Percentiles rank a stretch among this genome's conserved stretches.
Conservation (phyloP, 148 eudicot genomes). For the Spergularia marina region DNA sequence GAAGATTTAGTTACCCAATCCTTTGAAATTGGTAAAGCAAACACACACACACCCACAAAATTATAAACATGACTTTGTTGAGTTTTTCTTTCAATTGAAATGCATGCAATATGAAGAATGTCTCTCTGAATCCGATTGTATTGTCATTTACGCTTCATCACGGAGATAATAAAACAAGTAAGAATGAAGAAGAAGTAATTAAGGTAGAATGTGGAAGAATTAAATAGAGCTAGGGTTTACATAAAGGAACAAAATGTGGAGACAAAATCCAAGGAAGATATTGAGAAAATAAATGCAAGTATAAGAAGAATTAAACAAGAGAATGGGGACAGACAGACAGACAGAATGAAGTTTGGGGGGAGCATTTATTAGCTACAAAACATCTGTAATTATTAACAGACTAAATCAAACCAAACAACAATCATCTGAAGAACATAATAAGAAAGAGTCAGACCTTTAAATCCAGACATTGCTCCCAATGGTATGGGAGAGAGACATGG, state of each 20-base stretch:
- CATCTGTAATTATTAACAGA: not conserved
- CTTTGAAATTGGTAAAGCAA: too few species aligned
- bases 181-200: not conserved
- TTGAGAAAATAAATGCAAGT: conserved; percentile 18
- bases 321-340: not conserved
- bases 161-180: not conserved
- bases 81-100: not conserved
- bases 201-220: not conserved
- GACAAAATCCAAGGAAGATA: not conserved
- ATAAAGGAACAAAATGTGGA: not conserved
- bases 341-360: not conserved
- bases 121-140: too few species aligned
- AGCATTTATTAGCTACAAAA: conserved; percentile 16
- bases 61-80: too few species aligned
- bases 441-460: conserved; percentile 48
- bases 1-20: too few species aligned
- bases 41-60: too few species aligned
- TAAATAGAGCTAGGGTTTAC: not conserved
- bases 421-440: not conserved
- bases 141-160: too few species aligned
- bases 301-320: not conserved
- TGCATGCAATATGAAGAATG: too few species aligned
- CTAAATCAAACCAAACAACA: not conserved
- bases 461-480: conserved; percentile 98
- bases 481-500: conserved; percentile 63